These are phyloP conservation scores for Mortierella sp. DNA, from an alignment of 371 early-diverging fungal species.

Conservation along the genomic window DNA sequence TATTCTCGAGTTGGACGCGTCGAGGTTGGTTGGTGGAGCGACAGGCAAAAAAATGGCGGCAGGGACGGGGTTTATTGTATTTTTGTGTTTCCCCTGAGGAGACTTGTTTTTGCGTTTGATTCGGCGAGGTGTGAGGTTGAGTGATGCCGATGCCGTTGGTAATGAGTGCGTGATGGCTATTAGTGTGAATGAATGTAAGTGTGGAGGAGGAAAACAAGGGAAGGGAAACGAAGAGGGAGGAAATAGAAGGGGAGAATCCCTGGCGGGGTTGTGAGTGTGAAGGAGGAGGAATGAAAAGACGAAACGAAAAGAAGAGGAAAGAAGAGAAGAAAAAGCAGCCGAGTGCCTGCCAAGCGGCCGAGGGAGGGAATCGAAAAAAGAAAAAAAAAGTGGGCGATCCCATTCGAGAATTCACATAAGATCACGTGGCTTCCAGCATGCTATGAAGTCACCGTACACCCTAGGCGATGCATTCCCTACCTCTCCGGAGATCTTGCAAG, in stretches of 20 bases:
- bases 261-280: neutral
- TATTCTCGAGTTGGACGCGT: conserved; percentile 1
- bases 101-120: neutral
- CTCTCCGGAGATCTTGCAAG: conserved; percentile 4
- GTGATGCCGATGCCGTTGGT: conserved; percentile 4
- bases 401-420: conserved; percentile 31
- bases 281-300: neutral
- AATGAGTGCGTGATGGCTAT: conserved; percentile 3
- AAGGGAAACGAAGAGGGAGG: neutral
- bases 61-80: conserved; percentile 1
- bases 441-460: neutral
- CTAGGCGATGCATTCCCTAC: neutral
- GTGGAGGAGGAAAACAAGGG: neutral
- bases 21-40: neutral
- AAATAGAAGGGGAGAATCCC: neutral
- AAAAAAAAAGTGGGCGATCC: conserved; percentile 33
- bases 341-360: neutral
- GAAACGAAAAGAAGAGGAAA: neutral
- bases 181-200: neutral
- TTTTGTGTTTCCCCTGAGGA: conserved; percentile 8
- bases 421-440: neutral
- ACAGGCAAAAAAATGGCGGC: neutral
- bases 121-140: neutral
- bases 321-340: neutral
- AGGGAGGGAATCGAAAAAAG: neutral